Conservation (phyloP, 2,329 filamentous ascomycete species). For the Grosmannia penicillata region DNA sequence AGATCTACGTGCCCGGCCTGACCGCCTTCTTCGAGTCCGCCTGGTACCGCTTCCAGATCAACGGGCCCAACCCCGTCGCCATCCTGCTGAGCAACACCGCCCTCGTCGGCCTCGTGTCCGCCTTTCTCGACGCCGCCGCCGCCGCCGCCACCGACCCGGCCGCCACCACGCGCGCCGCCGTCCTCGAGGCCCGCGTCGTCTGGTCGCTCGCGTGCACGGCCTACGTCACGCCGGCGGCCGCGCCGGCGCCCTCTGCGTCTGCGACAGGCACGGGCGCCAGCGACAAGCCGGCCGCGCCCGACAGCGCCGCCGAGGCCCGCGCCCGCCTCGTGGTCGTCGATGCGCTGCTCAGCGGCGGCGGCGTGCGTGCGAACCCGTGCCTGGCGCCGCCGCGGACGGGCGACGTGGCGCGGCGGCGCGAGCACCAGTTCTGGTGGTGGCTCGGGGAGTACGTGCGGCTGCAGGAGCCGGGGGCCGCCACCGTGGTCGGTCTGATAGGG, state of each 20-base stretch:
- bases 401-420: slow-evolving; percentile 40
- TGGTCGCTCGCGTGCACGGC: slow-evolving; percentile 42
- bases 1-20: slow-evolving; percentile 58
- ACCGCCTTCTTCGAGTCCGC: slow-evolving; percentile 66
- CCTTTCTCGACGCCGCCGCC: slow-evolving; percentile 43
- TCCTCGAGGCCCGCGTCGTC: slow-evolving; percentile 42
- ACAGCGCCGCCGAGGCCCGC: slow-evolving; percentile 47
- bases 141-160: slow-evolving; percentile 16
- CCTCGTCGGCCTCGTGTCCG: slow-evolving; percentile 51
- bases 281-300: slow-evolving; percentile 30
- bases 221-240: slow-evolving; percentile 23
- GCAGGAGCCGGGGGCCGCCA: too few species aligned
- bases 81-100: slow-evolving; percentile 28
- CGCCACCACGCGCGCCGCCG: slow-evolving; percentile 37
- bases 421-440: slow-evolving; percentile 71
- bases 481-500: too few species aligned
- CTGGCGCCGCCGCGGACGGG: slow-evolving; percentile 31
- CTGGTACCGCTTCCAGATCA: slow-evolving; percentile 53
- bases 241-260: too few species aligned
- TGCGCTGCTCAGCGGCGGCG: slow-evolving; percentile 58
- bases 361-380: slow-evolving; percentile 43
- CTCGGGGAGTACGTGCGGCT: slow-evolving; percentile 55
- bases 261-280: too few species aligned
- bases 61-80: slow-evolving; percentile 22
- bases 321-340: slow-evolving; percentile 65